These are phyloP conservation scores for Zea mays DNA, from an alignment of 176 grass and related monocot species.

Conservation along the genomic window Zm-B73-REFERENCE-NAM-5.0 NC_050099.1:243972001-243972500, in stretches of 20 bases:
- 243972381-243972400: background rate
- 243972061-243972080: background rate
- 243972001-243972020: background rate
- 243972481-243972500: conserved; percentile 22
- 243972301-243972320: background rate
- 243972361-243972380: background rate
- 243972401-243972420: background rate
- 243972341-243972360: background rate
- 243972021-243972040: background rate
- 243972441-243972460: conserved; percentile 2
- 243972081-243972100: background rate
- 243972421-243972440: background rate
- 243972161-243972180: background rate
- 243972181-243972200: background rate
- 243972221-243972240: background rate
- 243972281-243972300: background rate
- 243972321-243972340: background rate
- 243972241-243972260: background rate
- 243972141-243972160: background rate
- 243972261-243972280: background rate
- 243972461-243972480: background rate
- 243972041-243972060: background rate
- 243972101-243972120: background rate
- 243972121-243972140: background rate
- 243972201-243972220: background rate